These are phyloP conservation scores for Saccharomycopsis schoenii DNA, from an alignment of 805 yeast genomes.

Conservation along the genomic window DNA sequence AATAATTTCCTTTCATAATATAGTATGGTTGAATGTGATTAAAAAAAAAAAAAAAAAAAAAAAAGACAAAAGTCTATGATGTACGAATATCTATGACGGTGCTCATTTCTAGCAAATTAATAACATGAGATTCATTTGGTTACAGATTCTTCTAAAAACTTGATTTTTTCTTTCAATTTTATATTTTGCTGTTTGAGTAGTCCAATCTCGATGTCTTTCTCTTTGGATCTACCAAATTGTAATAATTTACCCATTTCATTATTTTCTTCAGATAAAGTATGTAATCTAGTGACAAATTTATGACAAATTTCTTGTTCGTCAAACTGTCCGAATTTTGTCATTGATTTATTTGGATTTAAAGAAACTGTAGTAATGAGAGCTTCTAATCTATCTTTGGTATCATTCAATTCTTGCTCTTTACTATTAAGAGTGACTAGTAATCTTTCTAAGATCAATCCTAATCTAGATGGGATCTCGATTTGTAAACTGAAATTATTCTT, in stretches of 20 bases:
- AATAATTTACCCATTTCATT: slow-evolving; percentile 59
- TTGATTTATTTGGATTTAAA: slow-evolving; percentile 35
- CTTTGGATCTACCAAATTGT: slow-evolving; percentile 68
- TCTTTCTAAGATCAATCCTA: slow-evolving; percentile 29
- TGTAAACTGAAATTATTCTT: not conserved
- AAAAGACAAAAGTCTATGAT: not conserved
- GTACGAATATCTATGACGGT: not conserved
- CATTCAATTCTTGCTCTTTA: slow-evolving; percentile 42
- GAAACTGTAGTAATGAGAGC: slow-evolving; percentile 47
- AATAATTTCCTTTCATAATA: too few species aligned
- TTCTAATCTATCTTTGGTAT: slow-evolving; percentile 55
- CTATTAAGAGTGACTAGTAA: slow-evolving; percentile 39
- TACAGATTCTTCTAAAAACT: slow-evolving; percentile 1
- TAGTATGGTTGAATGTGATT: not conserved
- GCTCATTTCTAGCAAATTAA: not conserved
- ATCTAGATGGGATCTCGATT: slow-evolving; percentile 1
- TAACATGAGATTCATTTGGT: not conserved
- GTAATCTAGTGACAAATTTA: slow-evolving; percentile 53
- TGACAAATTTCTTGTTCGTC: slow-evolving; percentile 73
- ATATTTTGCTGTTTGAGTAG: slow-evolving; percentile 42
- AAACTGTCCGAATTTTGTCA: slow-evolving; percentile 48
- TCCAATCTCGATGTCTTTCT: slow-evolving; percentile 58
- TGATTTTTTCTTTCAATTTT: slow-evolving; percentile 32
- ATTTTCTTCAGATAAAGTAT: slow-evolving; percentile 56
- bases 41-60: not conserved